phyloP scores from a whole-genome alignment of 306 rosid genomes.

The apple (Malus domestica) region DNA sequence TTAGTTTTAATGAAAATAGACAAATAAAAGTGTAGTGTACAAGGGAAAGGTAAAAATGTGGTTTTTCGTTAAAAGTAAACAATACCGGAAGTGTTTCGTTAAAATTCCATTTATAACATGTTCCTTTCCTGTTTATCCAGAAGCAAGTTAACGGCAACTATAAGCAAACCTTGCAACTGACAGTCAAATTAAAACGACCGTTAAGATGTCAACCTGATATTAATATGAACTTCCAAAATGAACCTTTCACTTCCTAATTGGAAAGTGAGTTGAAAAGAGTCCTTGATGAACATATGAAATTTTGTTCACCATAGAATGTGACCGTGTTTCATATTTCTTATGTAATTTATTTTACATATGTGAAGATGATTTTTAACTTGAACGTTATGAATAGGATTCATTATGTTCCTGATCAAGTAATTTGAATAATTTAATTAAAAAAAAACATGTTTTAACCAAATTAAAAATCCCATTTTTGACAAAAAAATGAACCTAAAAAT shows the following conservation, averaged over 20 bases:
- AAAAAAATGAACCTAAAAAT: not conserved
- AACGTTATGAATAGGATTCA: not conserved
- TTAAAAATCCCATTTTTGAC: not conserved
- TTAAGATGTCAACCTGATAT: not conserved
- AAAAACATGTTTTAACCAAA: not conserved
- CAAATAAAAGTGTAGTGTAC: too few species aligned
- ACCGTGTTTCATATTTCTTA: not conserved
- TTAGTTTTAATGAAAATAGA: too few species aligned
- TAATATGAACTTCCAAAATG: not conserved
- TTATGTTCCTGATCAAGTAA: not conserved
- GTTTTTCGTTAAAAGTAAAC: too few species aligned
- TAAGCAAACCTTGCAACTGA: slow-evolving; percentile 24
- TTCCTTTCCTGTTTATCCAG: slow-evolving; percentile 16
- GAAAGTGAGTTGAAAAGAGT: not conserved
- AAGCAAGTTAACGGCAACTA: slow-evolving; percentile 37
- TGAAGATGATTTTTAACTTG: not conserved
- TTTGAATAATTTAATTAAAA: not conserved
- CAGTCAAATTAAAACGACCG: slow-evolving; percentile 13
- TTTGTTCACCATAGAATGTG: not conserved
- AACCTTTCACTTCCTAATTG: not conserved
- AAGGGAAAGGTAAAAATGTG: accelerated
- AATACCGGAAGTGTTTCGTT: accelerated
- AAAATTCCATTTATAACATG: not conserved
- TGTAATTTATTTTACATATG: not conserved
- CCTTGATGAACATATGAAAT: not conserved